Conservation (phyloP, 768 basidiomycete species). For the Boletus vermiculosoides region DNA sequence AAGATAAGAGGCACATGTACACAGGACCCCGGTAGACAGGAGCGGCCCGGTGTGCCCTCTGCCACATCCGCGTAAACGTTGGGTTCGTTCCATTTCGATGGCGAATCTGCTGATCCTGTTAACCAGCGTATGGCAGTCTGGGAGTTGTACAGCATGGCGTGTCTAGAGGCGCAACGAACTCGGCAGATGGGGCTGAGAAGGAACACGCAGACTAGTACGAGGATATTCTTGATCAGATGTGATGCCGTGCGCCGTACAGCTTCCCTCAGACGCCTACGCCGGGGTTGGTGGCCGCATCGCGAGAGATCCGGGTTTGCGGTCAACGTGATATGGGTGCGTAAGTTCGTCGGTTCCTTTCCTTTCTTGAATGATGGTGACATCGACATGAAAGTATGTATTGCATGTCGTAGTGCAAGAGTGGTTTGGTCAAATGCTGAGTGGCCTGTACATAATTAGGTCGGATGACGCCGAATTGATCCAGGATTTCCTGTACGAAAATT, state of each 20-base stretch:
- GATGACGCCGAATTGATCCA: background rate
- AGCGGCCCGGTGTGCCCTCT: slow-evolving; percentile 11
- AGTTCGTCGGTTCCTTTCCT: background rate
- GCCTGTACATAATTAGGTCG: slow-evolving; percentile 4
- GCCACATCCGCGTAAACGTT: slow-evolving; percentile 10
- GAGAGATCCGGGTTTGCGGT: background rate
- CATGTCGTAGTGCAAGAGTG: background rate
- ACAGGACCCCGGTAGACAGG: slow-evolving; percentile 19
- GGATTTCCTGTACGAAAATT: slow-evolving; percentile 15
- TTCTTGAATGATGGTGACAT: background rate
- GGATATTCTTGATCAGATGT: slow-evolving; percentile 1
- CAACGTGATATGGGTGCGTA: background rate
- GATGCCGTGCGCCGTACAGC: background rate
- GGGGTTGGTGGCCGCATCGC: background rate
- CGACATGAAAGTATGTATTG: background rate
- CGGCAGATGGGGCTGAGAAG: background rate
- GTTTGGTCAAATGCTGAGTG: background rate
- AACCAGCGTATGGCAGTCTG: background rate
- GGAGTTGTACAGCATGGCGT: slow-evolving; percentile 2
- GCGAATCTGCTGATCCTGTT: background rate
- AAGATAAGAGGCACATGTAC: slow-evolving; percentile 19
- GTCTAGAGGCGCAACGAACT: background rate
- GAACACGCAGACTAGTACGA: background rate
- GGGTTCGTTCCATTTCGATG: background rate
- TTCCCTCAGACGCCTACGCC: background rate